Percentiles rank a stretch among this genome's conserved stretches.
Conservation (phyloP, 352 stramenopile genomes). For the Phytophthora kernoviae region DNA sequence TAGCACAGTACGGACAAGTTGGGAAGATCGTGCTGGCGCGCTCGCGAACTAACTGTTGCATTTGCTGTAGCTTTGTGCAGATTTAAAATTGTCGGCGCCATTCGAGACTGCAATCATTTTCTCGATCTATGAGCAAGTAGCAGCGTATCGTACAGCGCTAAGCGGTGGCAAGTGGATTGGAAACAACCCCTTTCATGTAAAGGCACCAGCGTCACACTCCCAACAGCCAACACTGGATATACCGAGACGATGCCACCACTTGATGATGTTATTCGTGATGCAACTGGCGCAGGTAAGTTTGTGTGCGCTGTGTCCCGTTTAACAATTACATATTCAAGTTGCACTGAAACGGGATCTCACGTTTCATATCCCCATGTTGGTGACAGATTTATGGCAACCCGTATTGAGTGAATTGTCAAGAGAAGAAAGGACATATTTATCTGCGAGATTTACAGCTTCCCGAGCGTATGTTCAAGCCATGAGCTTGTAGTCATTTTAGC, state of each 20-base stretch:
- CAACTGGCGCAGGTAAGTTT: slow-evolving; percentile 43
- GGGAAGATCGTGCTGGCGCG: neutral
- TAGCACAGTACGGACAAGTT: slow-evolving; percentile 26
- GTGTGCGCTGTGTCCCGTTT: neutral
- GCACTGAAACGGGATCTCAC: too few relatives aligned
- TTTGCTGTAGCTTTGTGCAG: slow-evolving; percentile 44
- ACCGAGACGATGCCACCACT: slow-evolving; percentile 60
- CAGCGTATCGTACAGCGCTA: slow-evolving; percentile 60
- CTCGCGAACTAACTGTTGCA: neutral
- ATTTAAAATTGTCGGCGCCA: slow-evolving; percentile 54
- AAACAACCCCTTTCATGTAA: slow-evolving; percentile 41
- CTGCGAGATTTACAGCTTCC: slow-evolving; percentile 40
- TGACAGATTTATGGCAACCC: slow-evolving; percentile 68
- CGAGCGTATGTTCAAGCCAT: slow-evolving; percentile 36
- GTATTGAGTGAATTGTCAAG: slow-evolving; percentile 69
- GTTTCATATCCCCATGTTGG: neutral
- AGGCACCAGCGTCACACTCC: slow-evolving; percentile 15
- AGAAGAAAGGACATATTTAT: slow-evolving; percentile 76
- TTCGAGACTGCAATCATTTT: slow-evolving; percentile 75
- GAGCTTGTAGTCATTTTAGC: neutral
- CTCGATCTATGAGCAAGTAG: slow-evolving; percentile 77
- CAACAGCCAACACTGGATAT: slow-evolving; percentile 38
- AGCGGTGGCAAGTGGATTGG: slow-evolving; percentile 65
- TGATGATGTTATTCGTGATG: slow-evolving; percentile 59
- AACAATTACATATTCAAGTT: neutral